These are phyloP conservation scores for Flammula alnicola DNA, from an alignment of 1,284 basidiomycete genomes.

Conservation along the genomic window DNA sequence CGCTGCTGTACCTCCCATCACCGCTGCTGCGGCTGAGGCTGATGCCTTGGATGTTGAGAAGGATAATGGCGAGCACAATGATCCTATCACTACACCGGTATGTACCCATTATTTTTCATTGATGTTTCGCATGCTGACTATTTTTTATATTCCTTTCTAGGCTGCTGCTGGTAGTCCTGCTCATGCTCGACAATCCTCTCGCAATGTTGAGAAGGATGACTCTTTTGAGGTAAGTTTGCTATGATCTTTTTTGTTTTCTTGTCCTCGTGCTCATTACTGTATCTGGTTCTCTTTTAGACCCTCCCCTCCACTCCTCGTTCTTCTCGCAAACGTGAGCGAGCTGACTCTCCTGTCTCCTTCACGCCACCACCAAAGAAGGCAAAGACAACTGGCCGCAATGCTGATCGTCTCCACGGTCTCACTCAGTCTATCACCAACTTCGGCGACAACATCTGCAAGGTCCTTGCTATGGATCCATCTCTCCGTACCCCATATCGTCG, in stretches of 20 bases:
- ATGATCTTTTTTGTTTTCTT: conserved; percentile 6
- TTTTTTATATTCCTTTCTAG: no score
- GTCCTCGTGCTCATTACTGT: no score
- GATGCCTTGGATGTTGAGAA: conserved; percentile 15
- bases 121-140: conserved; percentile 15
- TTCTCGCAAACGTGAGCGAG: conserved; percentile 14
- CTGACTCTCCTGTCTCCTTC: conserved; percentile 8
- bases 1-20: neutral
- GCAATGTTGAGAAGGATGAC: no score
- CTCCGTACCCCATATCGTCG: conserved; percentile 11
- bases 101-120: conserved; percentile 11
- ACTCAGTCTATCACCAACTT: no score
- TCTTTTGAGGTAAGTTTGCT: neutral
- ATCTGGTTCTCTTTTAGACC: no score
- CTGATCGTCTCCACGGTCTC: no score
- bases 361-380: neutral
- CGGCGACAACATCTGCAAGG: no score
- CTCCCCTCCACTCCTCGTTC: no score
- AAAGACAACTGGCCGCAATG: no score
- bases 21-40: neutral
- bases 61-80: conserved; percentile 15
- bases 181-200: no score
- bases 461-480: conserved; percentile 5
- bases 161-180: no score
- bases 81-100: neutral